These are phyloP conservation scores for Ogataea degrootiae DNA, from an alignment of 805 yeast species.

Conservation along the genomic window DNA sequence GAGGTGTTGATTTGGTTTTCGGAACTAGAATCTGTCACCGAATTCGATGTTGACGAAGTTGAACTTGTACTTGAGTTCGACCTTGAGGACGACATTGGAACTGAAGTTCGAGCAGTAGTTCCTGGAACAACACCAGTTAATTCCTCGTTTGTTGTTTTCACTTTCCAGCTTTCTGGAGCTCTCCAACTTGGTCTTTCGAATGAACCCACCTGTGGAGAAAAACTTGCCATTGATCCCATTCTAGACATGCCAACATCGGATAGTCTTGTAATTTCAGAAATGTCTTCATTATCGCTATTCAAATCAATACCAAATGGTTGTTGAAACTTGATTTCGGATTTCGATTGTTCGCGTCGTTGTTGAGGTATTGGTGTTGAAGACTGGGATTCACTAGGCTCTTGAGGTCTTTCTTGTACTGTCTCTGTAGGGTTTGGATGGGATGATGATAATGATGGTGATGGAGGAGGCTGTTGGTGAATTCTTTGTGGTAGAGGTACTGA, in stretches of 20 bases:
- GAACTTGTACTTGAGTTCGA: background rate
- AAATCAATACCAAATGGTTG: conserved; percentile 20
- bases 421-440: conserved; percentile 5
- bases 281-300: conserved; percentile 20
- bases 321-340: background rate
- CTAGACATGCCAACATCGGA: conserved; percentile 18
- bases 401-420: conserved; percentile 1
- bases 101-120: conserved; percentile 13
- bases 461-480: background rate
- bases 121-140: background rate
- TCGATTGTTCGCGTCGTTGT: background rate
- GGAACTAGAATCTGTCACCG: too few species aligned
- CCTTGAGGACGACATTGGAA: conserved; percentile 5
- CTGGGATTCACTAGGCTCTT: background rate
- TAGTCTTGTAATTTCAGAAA: conserved; percentile 16
- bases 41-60: too few species aligned
- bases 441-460: background rate
- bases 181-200: conserved; percentile 34
- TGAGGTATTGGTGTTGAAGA: background rate
- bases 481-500: conserved; percentile 1
- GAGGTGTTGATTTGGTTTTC: too few species aligned
- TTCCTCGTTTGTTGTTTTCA: conserved; percentile 29
- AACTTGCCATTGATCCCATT: conserved; percentile 20
- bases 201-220: conserved; percentile 2
- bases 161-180: conserved; percentile 63